Base-by-base conservation (phyloP, 169 alveolate species). In the Ichthyophthirius multifiliis region DNA sequence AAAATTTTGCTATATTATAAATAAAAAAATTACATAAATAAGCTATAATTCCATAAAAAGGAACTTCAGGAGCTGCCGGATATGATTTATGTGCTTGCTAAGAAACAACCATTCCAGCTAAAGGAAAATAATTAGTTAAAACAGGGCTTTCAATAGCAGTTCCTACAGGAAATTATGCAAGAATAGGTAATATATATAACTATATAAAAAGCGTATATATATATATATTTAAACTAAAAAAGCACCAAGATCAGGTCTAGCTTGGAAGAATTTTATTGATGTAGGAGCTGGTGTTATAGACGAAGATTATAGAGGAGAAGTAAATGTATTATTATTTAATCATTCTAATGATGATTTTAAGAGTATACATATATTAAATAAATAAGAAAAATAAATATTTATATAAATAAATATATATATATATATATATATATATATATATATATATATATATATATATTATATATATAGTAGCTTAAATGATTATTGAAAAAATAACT, bases 251-350 rank as follows among this genome's bases (percentile, higher is more conserved):
- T 82, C 92, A 43, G 96, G 95, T 30, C 80, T 93, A 44, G 93
- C 95, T 43, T 76, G 83, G 76, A 93, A 93, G 55, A 84, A 84
- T 82, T 88, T 88, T 43, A 83, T 93, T 34, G 95, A 93, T 82
- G 94, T 90, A 2, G 95, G 95, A 1, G 95, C 95, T 7, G 96
- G 96, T 6, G 97, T 93, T 0, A 84, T 93, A 62, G 95, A 93
- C 77, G 88, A 83, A 47, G 97, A 93, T 83, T 93, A 93, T 75
- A 84, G 95, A 83, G 97, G 97, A 64, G 97, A 93, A 84, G 77
- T 86, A 5, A 65, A 76, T 16, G 93, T 91, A 1, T n/a, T 88
- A 20, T 43, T 90, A 34, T 85, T 85, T 43, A 88, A 91, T 44
- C 82, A 83, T 32, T 76, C 88, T 18, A 77, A 83, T 5, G 27